Evolutionary conservation across 495 filamentous ascomycete species (phyloP).

Genomic region (Neurospora sp.): DNA sequence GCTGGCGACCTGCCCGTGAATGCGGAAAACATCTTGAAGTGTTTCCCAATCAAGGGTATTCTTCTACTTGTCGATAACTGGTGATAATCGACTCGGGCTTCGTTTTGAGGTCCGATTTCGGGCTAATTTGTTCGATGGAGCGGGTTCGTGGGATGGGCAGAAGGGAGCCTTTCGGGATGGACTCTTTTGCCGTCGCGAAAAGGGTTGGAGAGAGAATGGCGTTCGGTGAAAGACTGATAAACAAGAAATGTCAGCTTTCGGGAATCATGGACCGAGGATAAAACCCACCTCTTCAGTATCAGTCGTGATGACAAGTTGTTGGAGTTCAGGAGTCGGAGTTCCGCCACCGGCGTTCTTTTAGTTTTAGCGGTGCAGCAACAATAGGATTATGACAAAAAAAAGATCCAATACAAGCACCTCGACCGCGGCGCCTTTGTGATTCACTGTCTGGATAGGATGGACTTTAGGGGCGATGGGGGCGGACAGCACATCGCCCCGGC

Average conservation of each 20-base stretch:
- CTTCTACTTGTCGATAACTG: not conserved
- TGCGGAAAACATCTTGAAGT: not conserved
- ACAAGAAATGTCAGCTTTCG: not conserved
- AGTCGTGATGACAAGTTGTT: not conserved
- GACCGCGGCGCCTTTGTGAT: not conserved
- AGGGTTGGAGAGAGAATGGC: not conserved
- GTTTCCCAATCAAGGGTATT: not conserved
- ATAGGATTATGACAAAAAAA: not conserved
- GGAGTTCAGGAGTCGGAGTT: not conserved
- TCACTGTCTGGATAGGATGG: not conserved
- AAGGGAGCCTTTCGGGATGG: not conserved
- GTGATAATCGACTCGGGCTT: not conserved
- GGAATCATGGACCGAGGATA: not conserved
- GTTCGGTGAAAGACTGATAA: not conserved
- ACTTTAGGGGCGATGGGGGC: not conserved
- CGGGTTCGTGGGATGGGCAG: not conserved
- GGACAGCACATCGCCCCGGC: not conserved
- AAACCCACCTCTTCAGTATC: not conserved
- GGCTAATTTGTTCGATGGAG: not conserved
- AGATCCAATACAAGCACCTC: not conserved
- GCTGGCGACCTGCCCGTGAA: conserved; percentile 3
- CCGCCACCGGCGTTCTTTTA: not conserved
- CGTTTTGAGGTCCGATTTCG: not conserved
- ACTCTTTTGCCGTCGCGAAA: not conserved
- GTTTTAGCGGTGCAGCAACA: not conserved